phyloP scores from a whole-genome alignment of 495 filamentous ascomycete genomes.

The Aspergillus leporis region DNA sequence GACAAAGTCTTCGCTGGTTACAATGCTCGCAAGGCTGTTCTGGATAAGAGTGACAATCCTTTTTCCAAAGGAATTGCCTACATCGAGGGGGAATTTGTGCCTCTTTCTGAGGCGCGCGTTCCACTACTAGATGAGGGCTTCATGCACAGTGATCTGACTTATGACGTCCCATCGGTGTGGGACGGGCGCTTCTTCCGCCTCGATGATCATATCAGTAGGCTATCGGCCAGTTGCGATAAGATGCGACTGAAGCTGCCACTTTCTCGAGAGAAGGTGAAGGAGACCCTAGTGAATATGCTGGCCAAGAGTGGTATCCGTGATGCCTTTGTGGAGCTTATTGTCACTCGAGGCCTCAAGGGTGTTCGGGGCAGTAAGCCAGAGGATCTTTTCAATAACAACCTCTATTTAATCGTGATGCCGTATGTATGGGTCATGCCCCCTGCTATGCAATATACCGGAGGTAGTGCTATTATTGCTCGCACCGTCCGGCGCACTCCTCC shows the following conservation, averaged over 20 bases:
- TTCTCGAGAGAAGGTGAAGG: conserved; percentile 29
- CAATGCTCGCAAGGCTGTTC: conserved; percentile 21
- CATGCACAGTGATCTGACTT: conserved; percentile 43
- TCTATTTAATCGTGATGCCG: conserved; percentile 40
- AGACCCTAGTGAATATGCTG: conserved; percentile 36
- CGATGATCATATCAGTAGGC: conserved; percentile 36
- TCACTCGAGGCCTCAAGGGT: conserved; percentile 38
- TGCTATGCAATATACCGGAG: conserved; percentile 32
- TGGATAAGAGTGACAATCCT: conserved; percentile 30
- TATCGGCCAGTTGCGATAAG: conserved; percentile 37
- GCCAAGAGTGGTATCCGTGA: conserved; percentile 38
- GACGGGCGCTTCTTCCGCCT: conserved; percentile 42
- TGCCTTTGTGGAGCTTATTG: conserved; percentile 42
- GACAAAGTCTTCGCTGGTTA: conserved; percentile 32
- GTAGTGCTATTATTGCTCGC: conserved; percentile 36
- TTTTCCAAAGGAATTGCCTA: conserved; percentile 37
- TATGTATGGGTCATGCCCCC: conserved; percentile 45
- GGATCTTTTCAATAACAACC: conserved; percentile 26
- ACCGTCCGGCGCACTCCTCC: conserved; percentile 37
- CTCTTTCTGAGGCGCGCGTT: conserved; percentile 36
- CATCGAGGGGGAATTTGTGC: conserved; percentile 31
- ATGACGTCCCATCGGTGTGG: conserved; percentile 44
- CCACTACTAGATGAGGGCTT: conserved; percentile 43
- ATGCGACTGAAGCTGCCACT: conserved; percentile 35
- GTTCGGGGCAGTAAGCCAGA: conserved; percentile 29